Evolutionary conservation across 2,329 filamentous ascomycete species (phyloP), one percentile per base, ranked within the genome.

Genomic region (Colletotrichum musicola): DNA sequence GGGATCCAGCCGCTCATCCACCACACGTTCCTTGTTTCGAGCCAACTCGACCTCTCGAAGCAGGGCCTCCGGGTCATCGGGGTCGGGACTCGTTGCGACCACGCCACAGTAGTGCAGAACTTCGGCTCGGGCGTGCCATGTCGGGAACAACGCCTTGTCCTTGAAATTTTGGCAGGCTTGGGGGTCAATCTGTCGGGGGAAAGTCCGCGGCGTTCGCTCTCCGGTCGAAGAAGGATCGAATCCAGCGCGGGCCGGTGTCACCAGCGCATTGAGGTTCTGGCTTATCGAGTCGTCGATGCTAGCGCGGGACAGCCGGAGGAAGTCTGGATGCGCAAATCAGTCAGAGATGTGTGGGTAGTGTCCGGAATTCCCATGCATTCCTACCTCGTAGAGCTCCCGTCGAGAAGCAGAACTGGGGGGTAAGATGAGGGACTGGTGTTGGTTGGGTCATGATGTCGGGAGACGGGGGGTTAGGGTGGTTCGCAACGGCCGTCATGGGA

Each of bases 261-360:
- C 83, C 44, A 98, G 87, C 1, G 94, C 93, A 83, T 98, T 98
- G 70, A 99, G 89, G 75, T 97, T 95, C 76, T 97, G 95, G 1
- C 90, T 90, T 76, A 99, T 98, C 51, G 93, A 94, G 81, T 99
- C 96, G 81, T 99, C 96, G 75, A 98, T 91, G 55, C 92, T 89
- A 60, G 89, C 86, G 71, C 96, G 90, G 10, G 95, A 98, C 72
- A 96, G 81, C 46, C 94, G 92, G 22, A 99, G 87, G 79, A 99
- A 99, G 79, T 97, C 96, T 97, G 76, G 62, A 25, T 47, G 67
- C 54, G 53, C 57, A 13, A 13, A n/a, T 50, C 6, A 65, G 44
- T n/a, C 12, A 18, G 5, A 5, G 2, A 20, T 10, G 13, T 6
- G 0, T 50, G 4, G 9, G 6, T 5, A 18, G 2, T 16, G 6